Conservation (phyloP, 2,329 filamentous ascomycete genomes). For the Fusarium equiseti region DNA sequence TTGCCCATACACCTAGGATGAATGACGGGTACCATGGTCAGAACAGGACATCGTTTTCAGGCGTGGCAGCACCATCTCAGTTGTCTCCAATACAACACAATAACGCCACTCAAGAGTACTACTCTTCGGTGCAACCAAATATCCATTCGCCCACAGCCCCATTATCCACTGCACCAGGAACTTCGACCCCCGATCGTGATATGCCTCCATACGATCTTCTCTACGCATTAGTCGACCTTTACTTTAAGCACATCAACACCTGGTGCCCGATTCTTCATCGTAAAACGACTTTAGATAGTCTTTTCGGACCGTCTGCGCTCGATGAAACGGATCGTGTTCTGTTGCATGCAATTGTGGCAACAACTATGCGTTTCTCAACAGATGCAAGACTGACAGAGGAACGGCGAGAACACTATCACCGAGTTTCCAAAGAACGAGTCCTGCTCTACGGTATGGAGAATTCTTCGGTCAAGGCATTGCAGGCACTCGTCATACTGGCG, state of each 20-base stretch:
- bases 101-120: constrained; percentile 63
- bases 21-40: constrained; percentile 64
- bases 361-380: constrained; percentile 84
- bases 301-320: constrained; percentile 81
- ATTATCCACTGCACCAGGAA: constrained; percentile 58
- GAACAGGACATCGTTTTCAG: constrained; percentile 57
- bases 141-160: constrained; percentile 70
- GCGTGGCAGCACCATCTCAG: constrained; percentile 55
- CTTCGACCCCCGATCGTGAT: constrained; percentile 65
- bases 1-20: constrained; percentile 60
- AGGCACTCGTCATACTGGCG: constrained; percentile 88
- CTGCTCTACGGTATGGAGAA: constrained; percentile 89
- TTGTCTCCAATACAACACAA: constrained; percentile 54
- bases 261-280: constrained; percentile 94
- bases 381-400: constrained; percentile 81
- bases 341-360: constrained; percentile 89
- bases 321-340: constrained; percentile 86
- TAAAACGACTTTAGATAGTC: constrained; percentile 80
- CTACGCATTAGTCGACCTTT: constrained; percentile 79
- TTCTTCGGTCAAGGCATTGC: constrained; percentile 87
- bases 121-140: constrained; percentile 57
- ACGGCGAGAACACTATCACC: constrained; percentile 79
- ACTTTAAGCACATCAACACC: constrained; percentile 83
- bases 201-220: constrained; percentile 81
- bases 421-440: constrained; percentile 86